Conservation (phyloP, 2,329 filamentous ascomycete genomes). For the Monosporascus sp. region DNA sequence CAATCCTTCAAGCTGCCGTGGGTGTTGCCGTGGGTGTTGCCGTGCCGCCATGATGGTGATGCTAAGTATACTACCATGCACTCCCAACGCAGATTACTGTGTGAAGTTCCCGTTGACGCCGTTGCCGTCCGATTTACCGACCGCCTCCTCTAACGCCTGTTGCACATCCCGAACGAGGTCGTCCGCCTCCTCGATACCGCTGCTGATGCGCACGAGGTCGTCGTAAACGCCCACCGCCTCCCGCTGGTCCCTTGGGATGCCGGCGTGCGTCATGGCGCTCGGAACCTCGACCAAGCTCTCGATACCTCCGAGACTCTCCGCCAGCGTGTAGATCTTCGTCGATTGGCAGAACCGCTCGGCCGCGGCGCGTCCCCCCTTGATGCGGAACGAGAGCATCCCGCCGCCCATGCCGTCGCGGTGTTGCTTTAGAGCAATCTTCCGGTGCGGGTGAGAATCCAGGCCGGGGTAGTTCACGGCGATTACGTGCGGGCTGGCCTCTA, state of each 20-base stretch:
- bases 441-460: conserved; percentile 79
- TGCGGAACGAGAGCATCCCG: conserved; percentile 95
- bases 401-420: conserved; percentile 93
- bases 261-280: conserved; percentile 93
- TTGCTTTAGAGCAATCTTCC: conserved; percentile 79
- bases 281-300: conserved; percentile 91
- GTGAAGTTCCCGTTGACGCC: background rate
- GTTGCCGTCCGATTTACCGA: conserved; percentile 26
- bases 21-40: too few relatives aligned
- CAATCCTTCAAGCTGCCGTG: too few relatives aligned
- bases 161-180: conserved; percentile 80
- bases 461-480: conserved; percentile 94
- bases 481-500: conserved; percentile 77
- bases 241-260: conserved; percentile 83
- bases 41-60: background rate
- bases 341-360: conserved; percentile 89
- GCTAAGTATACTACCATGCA: too few relatives aligned
- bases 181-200: conserved; percentile 84
- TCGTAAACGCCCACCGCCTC: conserved; percentile 94
- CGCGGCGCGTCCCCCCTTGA: conserved; percentile 77
- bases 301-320: conserved; percentile 87
- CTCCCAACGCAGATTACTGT: too few relatives aligned
- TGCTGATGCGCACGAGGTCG: conserved; percentile 88
- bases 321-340: conserved; percentile 87
- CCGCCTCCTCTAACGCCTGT: conserved; percentile 75